Evolutionary conservation across 495 filamentous ascomycete species (phyloP), one percentile per base, ranked within the genome.

Genomic region (Trypethelium eluteriae): DNA sequence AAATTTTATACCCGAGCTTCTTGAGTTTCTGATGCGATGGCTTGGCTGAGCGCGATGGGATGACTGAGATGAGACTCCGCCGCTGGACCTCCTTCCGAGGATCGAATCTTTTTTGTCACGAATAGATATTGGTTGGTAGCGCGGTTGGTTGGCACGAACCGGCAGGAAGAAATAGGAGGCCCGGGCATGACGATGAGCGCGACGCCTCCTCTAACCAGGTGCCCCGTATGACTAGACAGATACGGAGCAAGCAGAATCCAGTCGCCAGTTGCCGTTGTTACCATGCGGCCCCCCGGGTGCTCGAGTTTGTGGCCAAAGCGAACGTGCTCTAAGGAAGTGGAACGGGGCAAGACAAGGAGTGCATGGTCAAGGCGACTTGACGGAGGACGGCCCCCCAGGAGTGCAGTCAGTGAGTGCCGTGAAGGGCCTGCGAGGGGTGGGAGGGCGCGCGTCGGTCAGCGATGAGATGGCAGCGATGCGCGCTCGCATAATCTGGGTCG

Each of bases 391-490:
- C 25, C 25, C 25, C 25, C 25, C 25, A 25, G 25, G 25, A 25
- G 25, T 25, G 25, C 25, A 25, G 25, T 25, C 25, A 25, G 25
- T 25, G 25, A 25, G 25, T 25, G 25, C 25, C 25, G 25, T 25
- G 25, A 25, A 25, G 25, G 25, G 25, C 25, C 53, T 59, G 53
- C 53, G 53, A 59, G 53, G 53, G 53, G 49, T 53, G 49, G 25
- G 41, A 14, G 41, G 41, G 41, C 41, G 41, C 53, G 53, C 53
- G 53, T 59, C 53, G 53, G 53, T 59, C 53, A 18, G 53, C 53
- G 53, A 59, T 59, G 53, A 59, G 53, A 59, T 53, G 49, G 49
- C 49, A 53, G 49, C 49, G 53, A 59, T 59, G 53, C 18, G 25
- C 53, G n/a, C 49, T 53, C 53, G 53, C 53, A 59, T 59, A 59